Percentiles rank a stretch among this genome's conserved stretches.
Evolutionary conservation across 2,329 filamentous ascomycete species (phyloP).

Genomic region (Ceratocystis papillata): DNA sequence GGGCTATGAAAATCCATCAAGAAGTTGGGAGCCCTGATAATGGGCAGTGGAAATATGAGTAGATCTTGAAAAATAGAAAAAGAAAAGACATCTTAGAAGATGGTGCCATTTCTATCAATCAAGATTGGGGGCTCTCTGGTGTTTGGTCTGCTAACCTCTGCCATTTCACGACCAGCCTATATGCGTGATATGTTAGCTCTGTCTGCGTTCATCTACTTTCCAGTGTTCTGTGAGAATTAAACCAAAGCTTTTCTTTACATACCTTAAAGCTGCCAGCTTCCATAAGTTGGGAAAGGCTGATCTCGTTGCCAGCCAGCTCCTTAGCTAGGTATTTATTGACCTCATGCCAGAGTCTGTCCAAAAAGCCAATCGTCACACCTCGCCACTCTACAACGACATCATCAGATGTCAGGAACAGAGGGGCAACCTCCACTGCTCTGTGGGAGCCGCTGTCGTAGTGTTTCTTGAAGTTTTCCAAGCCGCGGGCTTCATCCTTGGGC

Average conservation of each 20-base stretch:
- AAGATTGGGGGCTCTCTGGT: constrained; percentile 94
- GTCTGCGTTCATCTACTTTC: background rate
- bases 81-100: constrained; percentile 44
- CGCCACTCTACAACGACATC: constrained; percentile 57
- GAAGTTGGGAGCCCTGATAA: background rate
- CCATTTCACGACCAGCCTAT: constrained; percentile 84
- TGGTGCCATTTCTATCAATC: constrained; percentile 90
- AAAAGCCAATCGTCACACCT: constrained; percentile 50
- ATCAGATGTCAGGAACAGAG: constrained; percentile 48
- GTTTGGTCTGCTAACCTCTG: constrained; percentile 88
- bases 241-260: constrained; percentile 29
- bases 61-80: background rate
- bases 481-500: constrained; percentile 55
- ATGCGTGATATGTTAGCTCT: background rate
- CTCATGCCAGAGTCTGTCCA: constrained; percentile 44
- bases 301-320: constrained; percentile 55
- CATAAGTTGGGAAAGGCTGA: constrained; percentile 77
- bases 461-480: constrained; percentile 50
- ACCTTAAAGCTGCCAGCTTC: constrained; percentile 99
- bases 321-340: constrained; percentile 53
- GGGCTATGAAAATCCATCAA: background rate
- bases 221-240: background rate
- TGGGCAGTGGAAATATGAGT: background rate
- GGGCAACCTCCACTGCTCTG: constrained; percentile 46
- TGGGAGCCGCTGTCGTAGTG: constrained; percentile 63